phyloP scores from a whole-genome alignment of 2,329 filamentous ascomycete species.

The Elsinoe ampelina region DNA sequence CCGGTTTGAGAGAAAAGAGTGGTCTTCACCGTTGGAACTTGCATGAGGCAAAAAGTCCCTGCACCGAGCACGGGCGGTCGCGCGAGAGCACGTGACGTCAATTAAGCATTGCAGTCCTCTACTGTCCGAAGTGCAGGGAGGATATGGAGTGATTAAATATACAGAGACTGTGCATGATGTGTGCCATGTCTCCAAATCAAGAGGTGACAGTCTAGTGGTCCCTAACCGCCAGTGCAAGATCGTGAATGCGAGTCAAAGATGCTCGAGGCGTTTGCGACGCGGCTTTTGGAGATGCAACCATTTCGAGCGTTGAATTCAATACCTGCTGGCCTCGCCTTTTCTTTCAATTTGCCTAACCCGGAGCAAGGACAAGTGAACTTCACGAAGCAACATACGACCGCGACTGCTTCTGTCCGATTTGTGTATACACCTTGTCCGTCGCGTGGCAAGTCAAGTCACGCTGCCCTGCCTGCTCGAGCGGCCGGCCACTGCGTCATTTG shows the following conservation, averaged over 20 bases:
- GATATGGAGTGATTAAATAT: no score
- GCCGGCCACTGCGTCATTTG: conserved; percentile 11
- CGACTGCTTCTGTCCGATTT: background rate
- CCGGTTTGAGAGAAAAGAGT: background rate
- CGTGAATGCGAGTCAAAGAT: background rate
- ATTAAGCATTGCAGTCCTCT: no score
- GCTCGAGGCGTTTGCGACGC: background rate
- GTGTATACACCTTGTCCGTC: background rate
- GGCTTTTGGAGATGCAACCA: background rate
- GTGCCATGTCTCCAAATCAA: no score
- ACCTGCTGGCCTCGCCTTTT: conserved; percentile 1
- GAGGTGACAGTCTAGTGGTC: background rate
- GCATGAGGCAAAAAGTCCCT: background rate
- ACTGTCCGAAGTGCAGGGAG: no score
- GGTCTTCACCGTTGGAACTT: conserved; percentile 7
- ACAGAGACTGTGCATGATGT: no score
- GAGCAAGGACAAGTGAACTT: no score
- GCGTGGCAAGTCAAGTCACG: background rate
- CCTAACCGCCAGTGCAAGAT: background rate
- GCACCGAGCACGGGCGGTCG: background rate
- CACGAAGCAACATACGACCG: no score
- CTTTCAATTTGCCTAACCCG: background rate
- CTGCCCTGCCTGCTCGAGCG: background rate
- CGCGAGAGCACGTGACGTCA: background rate
- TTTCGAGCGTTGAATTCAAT: conserved; percentile 7